Base-by-base conservation (phyloP, 2,329 filamentous ascomycete genomes). In the Sporothrix humicola region DNA sequence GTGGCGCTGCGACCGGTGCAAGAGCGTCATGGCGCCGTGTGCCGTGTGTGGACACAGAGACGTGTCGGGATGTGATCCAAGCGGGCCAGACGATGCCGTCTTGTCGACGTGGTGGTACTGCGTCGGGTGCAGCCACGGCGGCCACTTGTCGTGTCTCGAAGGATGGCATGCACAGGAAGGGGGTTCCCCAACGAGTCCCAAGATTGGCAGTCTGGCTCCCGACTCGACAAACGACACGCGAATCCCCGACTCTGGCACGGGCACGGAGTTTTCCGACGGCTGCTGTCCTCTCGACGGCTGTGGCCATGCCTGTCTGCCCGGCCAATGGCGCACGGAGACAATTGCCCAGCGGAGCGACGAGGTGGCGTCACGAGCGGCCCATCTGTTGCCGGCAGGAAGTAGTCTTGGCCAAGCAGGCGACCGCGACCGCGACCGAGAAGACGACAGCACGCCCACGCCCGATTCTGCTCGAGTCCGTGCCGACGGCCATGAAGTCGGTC, bases 281-380 rank as follows among this genome's bases (percentile, higher is more conserved):
- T 90, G 86, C 79, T 91, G 89, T 76, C 89, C 89, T 1, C 80
- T 90, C n/a, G 88, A 91, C 75, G 89, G 89, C 0, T 91, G 89
- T 78, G 86, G 89, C 2, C 89, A 91, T 77, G 87, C 87, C 42
- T 91, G 89, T 75, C 83, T 91, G 0, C 88, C 88, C 0, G 87
- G 88, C 0, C 82, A 82, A 50, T 90, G 88, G 81, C 84, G 87
- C 4, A 82, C 85, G 7, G 86, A 88, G 76, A 83, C 79, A 0
- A 81, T 79, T 37, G 83, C 82, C 0, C 82, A 82, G 2, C 81
- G 84, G 3, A 83, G 83, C 46, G 87, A 88, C n/a, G 87, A 89
- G 73, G 79, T 89, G 2, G 84, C 83, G 12, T 84, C 86, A 2
- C 84, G 81, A 0, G 73, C 48, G 52, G 72, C 50, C 9, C 61